Evolutionary conservation across 352 stramenopile species (phyloP), one percentile per base, ranked within the genome.

Genomic region (Hyaloperonospora arabidopsidis): DNA sequence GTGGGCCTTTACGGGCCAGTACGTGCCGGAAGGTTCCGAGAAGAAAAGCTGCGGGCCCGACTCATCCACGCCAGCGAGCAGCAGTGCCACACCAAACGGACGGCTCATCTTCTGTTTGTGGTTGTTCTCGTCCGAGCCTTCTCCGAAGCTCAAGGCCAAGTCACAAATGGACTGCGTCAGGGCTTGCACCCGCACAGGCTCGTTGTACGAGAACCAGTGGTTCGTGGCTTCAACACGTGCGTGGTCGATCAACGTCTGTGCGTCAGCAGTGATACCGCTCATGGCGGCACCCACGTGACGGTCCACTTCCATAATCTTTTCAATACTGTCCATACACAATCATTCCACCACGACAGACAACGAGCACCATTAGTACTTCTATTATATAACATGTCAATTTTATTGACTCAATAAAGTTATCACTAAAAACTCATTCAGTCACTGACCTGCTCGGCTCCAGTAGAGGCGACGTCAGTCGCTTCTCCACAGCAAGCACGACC

Each of bases 241-340:
- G 84, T 99, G 97, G 79, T 99, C 97, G 22, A 99, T 95, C 56
- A 99, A 72, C 17, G 97, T 99, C 67, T 97, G 84, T 13, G 96
- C 97, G 73, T 99, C 97, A 32, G 96, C 96, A 14, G 98, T 98
- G 43, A 99, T 86, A 45, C 97, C 97, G 63, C 89, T 98, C 95
- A 99, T 98, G 57, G 97, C 97, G 25, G 89, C 95, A 25, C 97
- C 97, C 45, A 99, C 86, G 74, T 99, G 96, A 11, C 74, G 79
- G 70, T 99, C 97, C 59, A 99, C 96, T 71, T 99, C 96, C 70
- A 98, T 96, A 73, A 99, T 98, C 79, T 99, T 99, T 68, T 99
- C 96, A 41, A 99, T 97, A 67, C 89, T 98, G 40, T 63, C 50
- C 5, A 63, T 18, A 12, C 32, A 47, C 17, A 15, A 40, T 7